Percentiles rank a stretch among this genome's conserved stretches.
These are phyloP conservation scores for Venustampulla echinocandica DNA, from an alignment of 495 filamentous ascomycete genomes.

Conservation along the genomic window DNA sequence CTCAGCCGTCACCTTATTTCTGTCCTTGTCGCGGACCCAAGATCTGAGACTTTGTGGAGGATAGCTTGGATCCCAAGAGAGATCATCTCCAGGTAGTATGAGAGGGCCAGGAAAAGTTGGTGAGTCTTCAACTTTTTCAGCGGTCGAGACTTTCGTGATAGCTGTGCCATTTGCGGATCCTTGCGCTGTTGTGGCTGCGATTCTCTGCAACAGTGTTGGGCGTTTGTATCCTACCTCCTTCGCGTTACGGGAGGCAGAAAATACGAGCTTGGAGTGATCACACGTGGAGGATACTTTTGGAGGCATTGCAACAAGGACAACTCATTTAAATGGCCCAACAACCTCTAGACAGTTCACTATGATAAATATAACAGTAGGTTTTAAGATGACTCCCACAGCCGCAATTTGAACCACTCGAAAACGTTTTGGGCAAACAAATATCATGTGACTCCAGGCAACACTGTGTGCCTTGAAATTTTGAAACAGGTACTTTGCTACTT, in stretches of 20 bases:
- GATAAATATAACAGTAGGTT: no score
- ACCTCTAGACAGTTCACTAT: no score
- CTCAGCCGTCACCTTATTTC: conserved; percentile 42
- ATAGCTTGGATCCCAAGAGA: conserved; percentile 44
- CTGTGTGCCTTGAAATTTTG: no score
- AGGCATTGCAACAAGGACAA: conserved; percentile 1
- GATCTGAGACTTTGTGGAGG: conserved; percentile 48
- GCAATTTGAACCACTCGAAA: no score
- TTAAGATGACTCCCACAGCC: no score
- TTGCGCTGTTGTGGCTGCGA: conserved; percentile 8
- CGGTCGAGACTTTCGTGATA: background rate
- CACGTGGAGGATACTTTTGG: background rate
- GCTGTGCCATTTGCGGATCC: background rate
- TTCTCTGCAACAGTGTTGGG: background rate
- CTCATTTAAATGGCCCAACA: no score
- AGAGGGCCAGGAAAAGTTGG: conserved; percentile 50
- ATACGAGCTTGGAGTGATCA: background rate
- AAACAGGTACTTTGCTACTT: no score
- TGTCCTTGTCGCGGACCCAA: conserved; percentile 40
- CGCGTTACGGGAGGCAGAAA: conserved; percentile 2
- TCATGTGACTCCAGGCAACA: no score
- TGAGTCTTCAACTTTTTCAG: background rate
- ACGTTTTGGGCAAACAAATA: no score
- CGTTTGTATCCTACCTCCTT: conserved; percentile 2
- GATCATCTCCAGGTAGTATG: conserved; percentile 51